phyloP scores from a whole-genome alignment of 345 rosid genomes.

The Noccaea bulbosa region DNA sequence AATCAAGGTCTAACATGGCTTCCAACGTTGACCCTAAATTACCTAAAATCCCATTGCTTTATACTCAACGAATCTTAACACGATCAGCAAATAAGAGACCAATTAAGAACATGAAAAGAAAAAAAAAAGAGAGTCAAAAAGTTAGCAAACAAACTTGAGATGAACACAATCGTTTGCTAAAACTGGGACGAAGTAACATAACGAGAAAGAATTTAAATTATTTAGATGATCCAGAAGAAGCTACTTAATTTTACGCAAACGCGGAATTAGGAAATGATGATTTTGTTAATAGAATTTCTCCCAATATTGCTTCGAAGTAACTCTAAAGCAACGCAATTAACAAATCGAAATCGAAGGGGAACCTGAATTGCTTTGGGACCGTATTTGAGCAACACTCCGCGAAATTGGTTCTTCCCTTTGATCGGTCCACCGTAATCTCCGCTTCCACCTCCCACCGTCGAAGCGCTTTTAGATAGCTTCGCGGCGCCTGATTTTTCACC shows the following conservation, averaged over 20 bases:
- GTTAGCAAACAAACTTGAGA: constrained; percentile 11
- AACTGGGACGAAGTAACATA: neutral
- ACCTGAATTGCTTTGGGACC: constrained; percentile 92
- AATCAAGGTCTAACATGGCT: constrained; percentile 6
- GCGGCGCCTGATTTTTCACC: constrained; percentile 46
- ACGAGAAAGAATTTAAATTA: neutral
- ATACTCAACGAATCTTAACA: neutral
- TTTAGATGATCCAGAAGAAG: neutral
- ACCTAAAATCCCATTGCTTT: neutral
- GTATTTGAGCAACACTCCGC: constrained; percentile 87
- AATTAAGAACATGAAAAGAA: neutral
- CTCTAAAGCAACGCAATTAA: constrained; percentile 24
- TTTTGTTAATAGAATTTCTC: neutral
- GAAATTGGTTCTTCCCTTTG: constrained; percentile 89
- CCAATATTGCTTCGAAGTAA: constrained; percentile 14
- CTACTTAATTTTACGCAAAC: constrained; percentile 13
- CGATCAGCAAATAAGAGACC: constrained; percentile 1
- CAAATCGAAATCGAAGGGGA: constrained; percentile 19
- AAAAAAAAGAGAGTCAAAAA: constrained; percentile 17
- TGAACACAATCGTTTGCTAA: constrained; percentile 29
- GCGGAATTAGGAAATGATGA: neutral
- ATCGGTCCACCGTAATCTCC: constrained; percentile 58
- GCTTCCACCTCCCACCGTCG: constrained; percentile 41
- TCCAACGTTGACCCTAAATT: constrained; percentile 7
- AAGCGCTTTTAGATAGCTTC: constrained; percentile 48